A percentile compares a stretch with the other conserved stretches of the same genome.
These are phyloP conservation scores for Nicotiana tabacum DNA, from an alignment of 257 asterid species.

Conservation along the genomic window DNA sequence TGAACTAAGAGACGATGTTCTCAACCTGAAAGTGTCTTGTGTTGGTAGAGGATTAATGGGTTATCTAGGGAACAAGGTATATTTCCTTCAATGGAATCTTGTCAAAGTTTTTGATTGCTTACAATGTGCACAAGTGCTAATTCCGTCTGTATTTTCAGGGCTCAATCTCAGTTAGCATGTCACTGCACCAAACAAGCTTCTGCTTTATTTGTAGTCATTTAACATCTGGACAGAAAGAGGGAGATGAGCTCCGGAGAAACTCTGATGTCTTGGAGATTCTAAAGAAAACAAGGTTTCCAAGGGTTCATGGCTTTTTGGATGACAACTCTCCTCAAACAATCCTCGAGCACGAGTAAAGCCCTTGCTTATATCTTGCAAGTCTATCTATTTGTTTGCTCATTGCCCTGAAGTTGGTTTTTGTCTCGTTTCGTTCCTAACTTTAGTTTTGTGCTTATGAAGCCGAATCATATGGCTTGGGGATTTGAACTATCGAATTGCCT, in stretches of 20 bases:
- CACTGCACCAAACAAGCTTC: conserved; percentile 96
- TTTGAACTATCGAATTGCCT: conserved; percentile 81
- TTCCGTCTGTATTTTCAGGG: conserved; percentile 59
- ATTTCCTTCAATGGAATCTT: conserved; percentile 4
- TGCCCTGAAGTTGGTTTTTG: neutral
- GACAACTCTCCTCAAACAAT: conserved; percentile 86
- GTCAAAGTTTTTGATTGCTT: neutral
- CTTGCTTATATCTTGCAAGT: neutral
- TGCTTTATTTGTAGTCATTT: conserved; percentile 95
- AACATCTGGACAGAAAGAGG: conserved; percentile 98
- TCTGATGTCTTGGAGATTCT: conserved; percentile 96
- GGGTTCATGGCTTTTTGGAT: conserved; percentile 59
- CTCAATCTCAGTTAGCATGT: conserved; percentile 95
- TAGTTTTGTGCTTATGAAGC: conserved; percentile 32
- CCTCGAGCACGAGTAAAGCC: conserved; percentile 85
- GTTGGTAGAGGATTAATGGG: conserved; percentile 99
- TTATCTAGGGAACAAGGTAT: conserved; percentile 96
- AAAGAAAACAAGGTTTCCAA: conserved; percentile 92
- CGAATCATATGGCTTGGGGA: conserved; percentile 98
- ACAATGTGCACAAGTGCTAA: neutral
- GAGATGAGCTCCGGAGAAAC: conserved; percentile 88
- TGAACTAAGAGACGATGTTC: conserved; percentile 62
- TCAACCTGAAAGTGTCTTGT: conserved; percentile 84
- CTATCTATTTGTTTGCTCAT: neutral
- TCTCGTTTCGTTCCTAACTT: neutral